Evolutionary conservation across 495 filamentous ascomycete genomes (phyloP).

Genomic region (Penicillium longicatenatum): DNA sequence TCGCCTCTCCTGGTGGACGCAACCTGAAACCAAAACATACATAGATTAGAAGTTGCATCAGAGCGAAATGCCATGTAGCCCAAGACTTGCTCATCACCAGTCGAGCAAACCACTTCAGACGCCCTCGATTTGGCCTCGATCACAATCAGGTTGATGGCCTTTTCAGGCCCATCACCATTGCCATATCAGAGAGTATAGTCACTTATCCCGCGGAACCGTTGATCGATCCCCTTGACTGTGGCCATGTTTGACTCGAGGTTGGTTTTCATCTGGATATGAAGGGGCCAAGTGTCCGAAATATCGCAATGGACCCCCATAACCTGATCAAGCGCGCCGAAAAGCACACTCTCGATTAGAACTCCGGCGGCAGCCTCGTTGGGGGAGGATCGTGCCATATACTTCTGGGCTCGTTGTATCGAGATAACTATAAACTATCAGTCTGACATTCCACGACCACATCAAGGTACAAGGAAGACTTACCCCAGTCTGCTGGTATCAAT

Average conservation of each 20-base stretch:
- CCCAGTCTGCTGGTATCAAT: neutral
- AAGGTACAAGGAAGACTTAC: neutral
- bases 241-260: neutral
- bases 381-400: slow-evolving; percentile 3
- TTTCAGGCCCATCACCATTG: slow-evolving; percentile 12
- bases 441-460: neutral
- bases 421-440: neutral
- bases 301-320: slow-evolving; percentile 1
- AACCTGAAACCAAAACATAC: neutral
- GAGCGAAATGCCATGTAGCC: neutral
- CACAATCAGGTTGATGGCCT: slow-evolving; percentile 2
- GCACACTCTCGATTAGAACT: neutral
- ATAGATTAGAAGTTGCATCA: neutral
- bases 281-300: neutral
- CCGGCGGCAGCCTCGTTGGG: slow-evolving; percentile 2
- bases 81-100: neutral
- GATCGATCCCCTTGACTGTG: neutral
- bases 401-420: slow-evolving; percentile 2
- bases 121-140: neutral
- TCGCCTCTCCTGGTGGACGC: neutral
- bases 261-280: neutral
- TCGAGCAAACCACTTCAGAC: no score
- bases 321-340: slow-evolving; percentile 1
- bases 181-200: slow-evolving; percentile 7
- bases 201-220: neutral